Evolutionary conservation across 352 stramenopile genomes (phyloP), one percentile per base, ranked within the genome.

Genomic region (Pythium sukuiense): DNA sequence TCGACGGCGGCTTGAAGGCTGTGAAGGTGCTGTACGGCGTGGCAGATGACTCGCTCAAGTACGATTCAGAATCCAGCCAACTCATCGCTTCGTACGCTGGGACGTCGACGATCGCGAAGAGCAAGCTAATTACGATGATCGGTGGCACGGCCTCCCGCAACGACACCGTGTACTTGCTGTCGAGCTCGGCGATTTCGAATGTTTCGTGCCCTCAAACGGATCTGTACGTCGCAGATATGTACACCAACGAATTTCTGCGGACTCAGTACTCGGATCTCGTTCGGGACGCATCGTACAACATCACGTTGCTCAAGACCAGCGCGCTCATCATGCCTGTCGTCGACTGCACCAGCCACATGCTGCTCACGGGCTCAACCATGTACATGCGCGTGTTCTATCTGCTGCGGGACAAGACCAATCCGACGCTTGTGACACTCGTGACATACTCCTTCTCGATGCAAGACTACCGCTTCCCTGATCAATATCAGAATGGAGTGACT

Each of bases 261-360:
- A 8, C 9, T 1, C 37, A 63, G 9, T 73, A 67, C 24, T 9
- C 50, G 2, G 55, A 63, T n/a, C 45, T 69, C 14, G 37, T 64
- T 9, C 26, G 55, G 3, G 60, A 64, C 14, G 59, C 60, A 4
- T 29, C 59, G 2, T 67, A 72, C 60, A 66, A 69, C 39, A 55
- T 72, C 33, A 65, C 55, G 11, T 27, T 72, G 33, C 37, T 73
- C 20, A 49, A 39, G 45, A 58, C 35, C 9, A 50, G 46, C 24
- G 61, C 61, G 16, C 29, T 61, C 6, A 37, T 67, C 29, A 49
- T 75, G 16, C 70, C 76, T 0, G 61, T 87, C 0, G 67, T 84
- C 6, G 76, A 85, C 55, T 87, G 79, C 29, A 52, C 52, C 3
- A 57, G 65, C 20, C 59, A 80, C 54, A 4, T 67, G 6, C 2